phyloP scores from a whole-genome alignment of 768 basidiomycete genomes.

The Rhodotorula kratochvilovae region DNA sequence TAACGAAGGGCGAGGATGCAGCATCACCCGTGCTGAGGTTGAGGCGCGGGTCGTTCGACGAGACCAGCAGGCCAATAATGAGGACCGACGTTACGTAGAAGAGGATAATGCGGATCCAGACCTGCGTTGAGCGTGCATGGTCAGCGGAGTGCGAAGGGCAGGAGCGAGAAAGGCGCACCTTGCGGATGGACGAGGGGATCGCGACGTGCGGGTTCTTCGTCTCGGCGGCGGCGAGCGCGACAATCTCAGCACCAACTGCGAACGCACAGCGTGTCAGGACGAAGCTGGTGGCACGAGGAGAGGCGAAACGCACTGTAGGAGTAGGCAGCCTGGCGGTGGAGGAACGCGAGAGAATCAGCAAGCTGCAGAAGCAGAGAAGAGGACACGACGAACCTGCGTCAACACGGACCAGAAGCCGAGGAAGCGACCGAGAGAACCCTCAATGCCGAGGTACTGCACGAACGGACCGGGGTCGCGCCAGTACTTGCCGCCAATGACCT shows the following conservation, averaged over 20 bases:
- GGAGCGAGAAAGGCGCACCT: slow-evolving; percentile 25
- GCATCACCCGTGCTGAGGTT: slow-evolving; percentile 1
- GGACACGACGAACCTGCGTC: slow-evolving; percentile 17
- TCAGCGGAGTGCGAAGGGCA: background rate
- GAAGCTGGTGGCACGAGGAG: background rate
- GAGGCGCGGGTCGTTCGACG: slow-evolving; percentile 42
- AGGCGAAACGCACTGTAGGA: slow-evolving; percentile 50
- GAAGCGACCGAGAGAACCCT: slow-evolving; percentile 70
- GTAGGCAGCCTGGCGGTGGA: slow-evolving; percentile 44
- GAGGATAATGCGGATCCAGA: slow-evolving; percentile 73
- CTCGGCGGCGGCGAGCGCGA: slow-evolving; percentile 51
- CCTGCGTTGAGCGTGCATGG: slow-evolving; percentile 30
- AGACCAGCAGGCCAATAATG: slow-evolving; percentile 47
- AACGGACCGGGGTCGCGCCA: slow-evolving; percentile 70
- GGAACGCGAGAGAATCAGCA: too few species aligned
- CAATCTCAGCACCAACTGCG: slow-evolving; percentile 39
- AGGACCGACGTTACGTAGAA: slow-evolving; percentile 49
- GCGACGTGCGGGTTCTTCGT: slow-evolving; percentile 54
- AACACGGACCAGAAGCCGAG: slow-evolving; percentile 65
- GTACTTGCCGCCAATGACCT: slow-evolving; percentile 71
- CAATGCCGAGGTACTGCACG: slow-evolving; percentile 55
- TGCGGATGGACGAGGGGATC: slow-evolving; percentile 63
- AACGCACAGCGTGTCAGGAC: background rate
- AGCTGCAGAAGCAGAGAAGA: too few species aligned
- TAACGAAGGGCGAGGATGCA: slow-evolving; percentile 20